Conservation (phyloP, 768 basidiomycete species). For the Leucocoprinus leucothites region DNA sequence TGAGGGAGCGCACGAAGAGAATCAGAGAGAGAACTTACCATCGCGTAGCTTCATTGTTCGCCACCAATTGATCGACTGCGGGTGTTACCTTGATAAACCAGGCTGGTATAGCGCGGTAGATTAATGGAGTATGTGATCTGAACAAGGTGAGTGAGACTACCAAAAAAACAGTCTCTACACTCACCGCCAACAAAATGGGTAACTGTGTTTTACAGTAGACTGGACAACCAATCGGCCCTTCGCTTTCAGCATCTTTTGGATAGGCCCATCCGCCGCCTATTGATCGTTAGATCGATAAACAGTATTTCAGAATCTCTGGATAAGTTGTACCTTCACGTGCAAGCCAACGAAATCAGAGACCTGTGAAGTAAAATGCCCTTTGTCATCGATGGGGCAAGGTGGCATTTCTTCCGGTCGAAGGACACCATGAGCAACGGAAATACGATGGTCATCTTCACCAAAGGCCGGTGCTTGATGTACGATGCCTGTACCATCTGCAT, state of each 20-base stretch:
- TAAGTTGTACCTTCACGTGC: constrained; percentile 78
- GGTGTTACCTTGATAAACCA: constrained; percentile 94
- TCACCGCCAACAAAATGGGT: constrained; percentile 97
- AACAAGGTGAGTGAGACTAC: not conserved
- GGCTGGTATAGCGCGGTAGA: constrained; percentile 92
- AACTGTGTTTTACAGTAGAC: constrained; percentile 83
- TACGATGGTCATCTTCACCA: constrained; percentile 97
- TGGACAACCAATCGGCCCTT: constrained; percentile 88
- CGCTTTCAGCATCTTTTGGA: constrained; percentile 86
- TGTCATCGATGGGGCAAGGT: constrained; percentile 93
- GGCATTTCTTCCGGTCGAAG: constrained; percentile 89
- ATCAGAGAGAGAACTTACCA: constrained; percentile 51
- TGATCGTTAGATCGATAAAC: not conserved
- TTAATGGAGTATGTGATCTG: constrained; percentile 91
- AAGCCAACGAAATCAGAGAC: constrained; percentile 88
- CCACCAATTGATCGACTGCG: constrained; percentile 81
- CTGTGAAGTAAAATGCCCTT: constrained; percentile 81
- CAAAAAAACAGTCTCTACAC: constrained; percentile 4
- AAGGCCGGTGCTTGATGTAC: constrained; percentile 99
- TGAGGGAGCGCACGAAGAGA: not conserved
- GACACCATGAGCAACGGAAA: constrained; percentile 82
- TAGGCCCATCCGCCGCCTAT: constrained; percentile 90
- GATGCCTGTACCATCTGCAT: constrained; percentile 92
- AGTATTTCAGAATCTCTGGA: not conserved
- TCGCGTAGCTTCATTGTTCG: constrained; percentile 85